Conservation (phyloP, 2,329 filamentous ascomycete genomes). For the Cryphonectria radicalis region DNA sequence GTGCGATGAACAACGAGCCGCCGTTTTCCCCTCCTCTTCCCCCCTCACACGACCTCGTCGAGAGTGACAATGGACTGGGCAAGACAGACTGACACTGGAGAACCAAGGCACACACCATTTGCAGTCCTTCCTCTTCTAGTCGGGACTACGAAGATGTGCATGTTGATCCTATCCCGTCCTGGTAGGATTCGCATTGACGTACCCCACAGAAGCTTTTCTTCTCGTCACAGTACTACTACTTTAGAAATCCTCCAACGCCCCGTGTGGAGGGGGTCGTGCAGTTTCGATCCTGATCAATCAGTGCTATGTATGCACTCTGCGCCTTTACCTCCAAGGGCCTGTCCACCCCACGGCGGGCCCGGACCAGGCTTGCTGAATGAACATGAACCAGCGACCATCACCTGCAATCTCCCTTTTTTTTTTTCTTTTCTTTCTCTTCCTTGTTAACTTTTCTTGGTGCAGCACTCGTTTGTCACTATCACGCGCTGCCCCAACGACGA, state of each 20-base stretch:
- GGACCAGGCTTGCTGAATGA: neutral
- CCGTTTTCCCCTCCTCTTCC: no score
- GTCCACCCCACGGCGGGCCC: neutral
- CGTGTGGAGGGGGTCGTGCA: neutral
- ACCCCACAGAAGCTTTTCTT: conserved; percentile 5
- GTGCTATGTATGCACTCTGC: no score
- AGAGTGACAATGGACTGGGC: neutral
- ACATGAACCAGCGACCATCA: neutral
- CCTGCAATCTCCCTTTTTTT: neutral
- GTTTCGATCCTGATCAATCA: neutral
- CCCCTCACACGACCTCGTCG: no score
- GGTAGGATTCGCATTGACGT: conserved; percentile 5
- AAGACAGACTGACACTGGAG: neutral
- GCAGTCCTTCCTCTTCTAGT: neutral
- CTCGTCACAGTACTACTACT: neutral
- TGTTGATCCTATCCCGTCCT: conserved; percentile 1
- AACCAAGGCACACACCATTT: neutral
- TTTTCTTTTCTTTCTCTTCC: no score
- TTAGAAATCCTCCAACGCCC: neutral
- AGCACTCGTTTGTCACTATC: neutral
- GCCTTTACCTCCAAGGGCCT: no score
- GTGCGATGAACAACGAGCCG: neutral
- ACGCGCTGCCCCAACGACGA: neutral
- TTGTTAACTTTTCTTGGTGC: no score
- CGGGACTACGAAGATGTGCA: neutral